These are phyloP conservation scores for Suillus weaverae DNA, from an alignment of 768 basidiomycete species.

Conservation along the genomic window DNA sequence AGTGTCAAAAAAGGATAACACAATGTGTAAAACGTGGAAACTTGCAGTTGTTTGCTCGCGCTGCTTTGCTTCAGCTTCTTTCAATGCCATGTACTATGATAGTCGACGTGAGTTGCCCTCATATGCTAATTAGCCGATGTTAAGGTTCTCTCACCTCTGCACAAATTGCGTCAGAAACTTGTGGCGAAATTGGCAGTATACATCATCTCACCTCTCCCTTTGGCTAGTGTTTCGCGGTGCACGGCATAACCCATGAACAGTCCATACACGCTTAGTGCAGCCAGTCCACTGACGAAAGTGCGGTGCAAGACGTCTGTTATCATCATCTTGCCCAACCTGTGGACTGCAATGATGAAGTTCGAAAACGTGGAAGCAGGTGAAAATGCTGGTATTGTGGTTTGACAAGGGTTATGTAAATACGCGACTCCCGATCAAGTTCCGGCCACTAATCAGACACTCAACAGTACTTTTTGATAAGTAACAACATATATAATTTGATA, in stretches of 20 bases:
- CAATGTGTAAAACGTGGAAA: not conserved
- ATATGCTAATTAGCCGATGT: not conserved
- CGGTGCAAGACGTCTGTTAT: constrained; percentile 32
- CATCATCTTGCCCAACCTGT: constrained; percentile 22
- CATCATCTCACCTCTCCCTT: constrained; percentile 29
- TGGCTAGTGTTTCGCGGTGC: constrained; percentile 30
- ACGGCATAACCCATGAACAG: constrained; percentile 34
- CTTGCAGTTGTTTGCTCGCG: constrained; percentile 20
- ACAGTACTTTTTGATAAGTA: not conserved
- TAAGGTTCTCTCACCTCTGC: constrained; percentile 1
- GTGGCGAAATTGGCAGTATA: not conserved
- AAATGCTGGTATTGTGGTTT: not conserved
- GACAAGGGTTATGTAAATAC: not conserved
- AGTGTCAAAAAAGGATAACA: not conserved
- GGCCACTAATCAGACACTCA: too few species aligned
- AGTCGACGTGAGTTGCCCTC: not conserved
- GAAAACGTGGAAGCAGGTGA: not conserved
- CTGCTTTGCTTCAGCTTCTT: constrained; percentile 21
- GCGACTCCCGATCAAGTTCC: not conserved
- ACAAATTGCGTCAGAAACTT: not conserved
- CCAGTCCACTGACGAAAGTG: constrained; percentile 30
- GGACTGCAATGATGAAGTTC: constrained; percentile 4
- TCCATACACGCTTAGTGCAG: constrained; percentile 29
- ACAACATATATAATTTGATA: constrained; percentile 3
- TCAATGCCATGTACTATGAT: constrained; percentile 22